phyloP scores from a whole-genome alignment of 2,329 filamentous ascomycete species.

The Dothideomycetidae sp. region DNA sequence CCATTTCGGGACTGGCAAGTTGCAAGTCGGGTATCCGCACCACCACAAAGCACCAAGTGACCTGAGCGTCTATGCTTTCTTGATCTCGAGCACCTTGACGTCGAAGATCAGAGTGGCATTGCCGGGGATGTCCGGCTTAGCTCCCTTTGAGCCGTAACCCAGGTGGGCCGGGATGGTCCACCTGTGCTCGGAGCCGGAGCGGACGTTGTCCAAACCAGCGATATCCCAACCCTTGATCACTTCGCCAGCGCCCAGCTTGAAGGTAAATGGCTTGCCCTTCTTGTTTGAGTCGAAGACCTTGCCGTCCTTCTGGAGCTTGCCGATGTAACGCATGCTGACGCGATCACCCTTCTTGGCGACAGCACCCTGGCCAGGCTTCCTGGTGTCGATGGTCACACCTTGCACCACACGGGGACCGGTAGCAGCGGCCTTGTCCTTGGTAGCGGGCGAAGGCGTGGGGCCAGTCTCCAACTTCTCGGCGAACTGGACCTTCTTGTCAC shows the following conservation, averaged over 20 bases:
- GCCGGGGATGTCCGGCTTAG: conserved; percentile 67
- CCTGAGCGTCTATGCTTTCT: conserved; percentile 22
- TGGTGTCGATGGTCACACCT: conserved; percentile 88
- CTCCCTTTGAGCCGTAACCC: conserved; percentile 70
- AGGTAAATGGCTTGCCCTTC: conserved; percentile 93
- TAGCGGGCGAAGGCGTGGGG: conserved; percentile 56
- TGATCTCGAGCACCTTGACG: conserved; percentile 38
- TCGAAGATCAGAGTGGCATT: conserved; percentile 93
- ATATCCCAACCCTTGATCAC: conserved; percentile 99
- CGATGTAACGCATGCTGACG: conserved; percentile 93
- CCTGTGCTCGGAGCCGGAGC: conserved; percentile 82
- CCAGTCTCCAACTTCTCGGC: conserved; percentile 98
- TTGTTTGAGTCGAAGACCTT: conserved; percentile 98
- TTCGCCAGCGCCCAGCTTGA: conserved; percentile 86
- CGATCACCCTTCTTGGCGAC: conserved; percentile 80
- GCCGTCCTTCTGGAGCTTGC: conserved; percentile 76
- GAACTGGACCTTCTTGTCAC: conserved; percentile 94
- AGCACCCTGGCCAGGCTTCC: conserved; percentile 75
- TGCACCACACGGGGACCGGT: conserved; percentile 65
- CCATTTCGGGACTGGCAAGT: too few species aligned
- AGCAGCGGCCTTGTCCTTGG: conserved; percentile 26
- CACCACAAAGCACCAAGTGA: conserved; percentile 1
- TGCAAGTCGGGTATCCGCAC: conserved; percentile 16
- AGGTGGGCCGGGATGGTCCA: conserved; percentile 76
- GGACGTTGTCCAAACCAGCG: conserved; percentile 83